Conservation (phyloP, 768 basidiomycete genomes). For the Dendrothele bispora region DNA sequence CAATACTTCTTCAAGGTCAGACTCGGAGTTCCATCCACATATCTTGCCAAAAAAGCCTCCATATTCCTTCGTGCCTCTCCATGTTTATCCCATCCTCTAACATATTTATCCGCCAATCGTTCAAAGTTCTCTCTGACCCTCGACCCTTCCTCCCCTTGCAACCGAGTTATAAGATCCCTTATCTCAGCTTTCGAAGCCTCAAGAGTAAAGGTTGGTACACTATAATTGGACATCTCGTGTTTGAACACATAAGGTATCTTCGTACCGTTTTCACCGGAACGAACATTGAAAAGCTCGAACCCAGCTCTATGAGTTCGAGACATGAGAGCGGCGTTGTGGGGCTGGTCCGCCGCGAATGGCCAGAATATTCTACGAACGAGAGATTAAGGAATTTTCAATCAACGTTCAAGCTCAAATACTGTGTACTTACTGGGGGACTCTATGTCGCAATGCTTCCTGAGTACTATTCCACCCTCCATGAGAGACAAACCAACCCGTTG, state of each 20-base stretch:
- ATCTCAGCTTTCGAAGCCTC: background rate
- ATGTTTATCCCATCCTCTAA: slow-evolving; percentile 1
- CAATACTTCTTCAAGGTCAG: too few species aligned
- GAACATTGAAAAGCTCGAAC: slow-evolving; percentile 4
- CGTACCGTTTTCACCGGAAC: slow-evolving; percentile 1
- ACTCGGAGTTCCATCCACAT: background rate
- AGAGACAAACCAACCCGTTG: slow-evolving; percentile 7
- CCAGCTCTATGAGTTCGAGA: background rate
- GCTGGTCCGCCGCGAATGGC: slow-evolving; percentile 5
- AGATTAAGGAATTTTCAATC: background rate
- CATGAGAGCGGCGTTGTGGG: slow-evolving; percentile 3
- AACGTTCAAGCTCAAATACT: background rate
- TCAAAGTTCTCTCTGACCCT: slow-evolving; percentile 2
- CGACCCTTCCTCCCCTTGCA: slow-evolving; percentile 4
- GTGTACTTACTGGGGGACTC: background rate
- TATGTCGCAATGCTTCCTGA: slow-evolving; percentile 5
- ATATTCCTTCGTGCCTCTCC: slow-evolving; percentile 1
- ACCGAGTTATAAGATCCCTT: background rate
- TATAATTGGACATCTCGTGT: background rate
- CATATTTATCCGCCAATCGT: background rate
- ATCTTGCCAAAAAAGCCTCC: background rate
- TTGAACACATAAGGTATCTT: slow-evolving; percentile 1
- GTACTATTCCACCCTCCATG: slow-evolving; percentile 9
- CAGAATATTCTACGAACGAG: background rate
- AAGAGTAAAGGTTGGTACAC: background rate